Evolutionary conservation across 352 stramenopile genomes (phyloP), one percentile per base, ranked within the genome.

Genomic region (Pythium folliculosum): DNA sequence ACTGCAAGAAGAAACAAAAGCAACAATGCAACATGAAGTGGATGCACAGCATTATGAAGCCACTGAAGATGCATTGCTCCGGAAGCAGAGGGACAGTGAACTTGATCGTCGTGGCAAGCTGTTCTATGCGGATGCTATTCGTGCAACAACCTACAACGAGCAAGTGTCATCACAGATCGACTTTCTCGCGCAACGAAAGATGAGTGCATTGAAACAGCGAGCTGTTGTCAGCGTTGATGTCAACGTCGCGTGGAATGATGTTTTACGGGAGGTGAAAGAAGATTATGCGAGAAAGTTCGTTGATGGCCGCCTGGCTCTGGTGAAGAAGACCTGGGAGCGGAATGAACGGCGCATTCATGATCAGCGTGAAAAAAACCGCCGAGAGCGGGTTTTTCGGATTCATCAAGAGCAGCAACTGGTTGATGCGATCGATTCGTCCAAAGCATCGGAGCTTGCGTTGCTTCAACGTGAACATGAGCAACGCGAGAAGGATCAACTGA

Each of bases 271-370:
- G 19, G 72, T 82, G 0, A 91, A 90, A 54, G 72, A 84, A 30
- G 73, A 69, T 3, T 94, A 82, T 67, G 82, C 81, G 0, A 43
- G 54, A 16, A 75, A 84, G n/a, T 91, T 80, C 47, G 77, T 90
- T 1, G 67, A 81, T 25, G 79, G 84, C 0, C 77, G 83, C 40
- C 45, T 94, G 0, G 77, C 83, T 1, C 55, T 92, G 8, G 72
- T 88, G 3, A 77, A 72, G 48, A 94, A 94, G 47, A 91, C 82
- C 0, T 94, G 86, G 86, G 73, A 88, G 50, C 60, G 86, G 19
- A 90, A 90, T 65, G 80, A 80, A 8, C 78, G 76, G 13, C 80
- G 82, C 0, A 63, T 90, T 0, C 59, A 60, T 0, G 80, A 82
- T 9, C 77, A 85, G 25, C 76, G 84, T 0, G 71, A 72, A 6